Conservation (phyloP, 2,329 filamentous ascomycete genomes). For the Amesomyces nigricolor region DNA sequence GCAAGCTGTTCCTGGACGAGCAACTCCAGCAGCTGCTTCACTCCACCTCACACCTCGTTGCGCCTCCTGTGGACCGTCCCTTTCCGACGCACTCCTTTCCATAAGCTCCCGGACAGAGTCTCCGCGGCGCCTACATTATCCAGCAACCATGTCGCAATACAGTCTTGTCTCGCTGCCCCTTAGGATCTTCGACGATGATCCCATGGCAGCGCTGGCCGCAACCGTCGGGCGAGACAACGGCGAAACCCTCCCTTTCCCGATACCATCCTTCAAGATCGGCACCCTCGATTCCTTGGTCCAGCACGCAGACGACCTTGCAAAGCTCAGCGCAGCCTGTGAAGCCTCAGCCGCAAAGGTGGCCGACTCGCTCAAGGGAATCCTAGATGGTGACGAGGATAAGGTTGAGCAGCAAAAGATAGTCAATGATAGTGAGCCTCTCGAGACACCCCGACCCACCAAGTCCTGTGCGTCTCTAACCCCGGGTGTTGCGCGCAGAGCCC, state of each 20-base stretch:
- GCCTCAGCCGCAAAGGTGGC: conserved; percentile 81
- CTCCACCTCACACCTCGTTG: too few relatives aligned
- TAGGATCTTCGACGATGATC: conserved; percentile 80
- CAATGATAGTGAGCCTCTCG: conserved; percentile 69
- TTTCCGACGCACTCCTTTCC: too few relatives aligned
- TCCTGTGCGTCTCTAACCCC: neutral
- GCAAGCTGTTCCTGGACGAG: too few relatives aligned
- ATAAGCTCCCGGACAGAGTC: neutral
- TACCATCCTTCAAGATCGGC: conserved; percentile 96
- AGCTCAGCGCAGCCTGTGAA: conserved; percentile 76
- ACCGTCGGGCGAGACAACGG: conserved; percentile 71
- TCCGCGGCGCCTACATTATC: conserved; percentile 20
- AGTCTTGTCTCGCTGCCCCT: conserved; percentile 85
- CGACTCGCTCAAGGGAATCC: conserved; percentile 74
- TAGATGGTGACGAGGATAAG: conserved; percentile 80
- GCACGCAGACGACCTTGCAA: conserved; percentile 89
- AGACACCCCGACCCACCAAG: neutral
- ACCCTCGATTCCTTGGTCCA: conserved; percentile 92
- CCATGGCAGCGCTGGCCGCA: conserved; percentile 67
- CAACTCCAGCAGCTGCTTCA: too few relatives aligned
- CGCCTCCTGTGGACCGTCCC: too few relatives aligned
- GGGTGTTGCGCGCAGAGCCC: conserved; percentile 58
- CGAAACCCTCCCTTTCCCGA: conserved; percentile 67
- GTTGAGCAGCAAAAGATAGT: conserved; percentile 84
- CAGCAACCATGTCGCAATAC: conserved; percentile 58